A percentile compares a stretch with the other conserved stretches of the same genome.
Conservation (phyloP, 345 rosid genomes). For the Pistacia integerrima region DNA sequence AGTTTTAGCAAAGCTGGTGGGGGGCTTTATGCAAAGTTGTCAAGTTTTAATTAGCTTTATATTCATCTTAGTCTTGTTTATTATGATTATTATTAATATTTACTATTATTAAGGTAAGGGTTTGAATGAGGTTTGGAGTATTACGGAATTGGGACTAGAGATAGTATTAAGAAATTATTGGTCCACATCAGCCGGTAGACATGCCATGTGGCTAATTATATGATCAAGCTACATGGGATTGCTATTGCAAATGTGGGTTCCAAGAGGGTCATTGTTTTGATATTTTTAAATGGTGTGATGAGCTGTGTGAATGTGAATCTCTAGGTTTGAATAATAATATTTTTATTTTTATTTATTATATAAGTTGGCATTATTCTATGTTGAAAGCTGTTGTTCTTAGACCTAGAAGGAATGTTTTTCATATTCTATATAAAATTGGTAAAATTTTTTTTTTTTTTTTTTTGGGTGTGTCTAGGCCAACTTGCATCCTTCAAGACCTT, state of each 20-base stretch:
- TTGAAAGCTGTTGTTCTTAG: too few relatives aligned
- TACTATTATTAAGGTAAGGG: background rate
- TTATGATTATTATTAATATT: background rate
- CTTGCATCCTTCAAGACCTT: too few relatives aligned
- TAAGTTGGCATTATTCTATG: background rate
- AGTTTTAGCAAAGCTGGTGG: background rate
- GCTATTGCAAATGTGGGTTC: background rate
- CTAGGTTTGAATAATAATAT: constrained; percentile 7
- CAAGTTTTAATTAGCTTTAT: background rate
- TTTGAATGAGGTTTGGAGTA: background rate
- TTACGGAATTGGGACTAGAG: background rate
- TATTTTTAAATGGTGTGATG: constrained; percentile 14
- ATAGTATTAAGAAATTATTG: background rate
- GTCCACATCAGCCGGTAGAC: background rate
- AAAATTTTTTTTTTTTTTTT: too few relatives aligned
- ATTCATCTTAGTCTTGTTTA: background rate
- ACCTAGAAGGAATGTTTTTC: too few relatives aligned
- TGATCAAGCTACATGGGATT: background rate
- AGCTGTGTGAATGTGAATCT: constrained; percentile 6
- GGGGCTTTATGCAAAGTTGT: constrained; percentile 5
- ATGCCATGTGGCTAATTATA: constrained; percentile 8
- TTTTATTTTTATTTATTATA: background rate
- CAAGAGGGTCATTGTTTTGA: constrained; percentile 1
- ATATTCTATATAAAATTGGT: too few relatives aligned
- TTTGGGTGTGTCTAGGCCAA: too few relatives aligned